Evolutionary conservation across 1,284 basidiomycete species (phyloP).

Genomic region (Porodaedalea pini): DNA sequence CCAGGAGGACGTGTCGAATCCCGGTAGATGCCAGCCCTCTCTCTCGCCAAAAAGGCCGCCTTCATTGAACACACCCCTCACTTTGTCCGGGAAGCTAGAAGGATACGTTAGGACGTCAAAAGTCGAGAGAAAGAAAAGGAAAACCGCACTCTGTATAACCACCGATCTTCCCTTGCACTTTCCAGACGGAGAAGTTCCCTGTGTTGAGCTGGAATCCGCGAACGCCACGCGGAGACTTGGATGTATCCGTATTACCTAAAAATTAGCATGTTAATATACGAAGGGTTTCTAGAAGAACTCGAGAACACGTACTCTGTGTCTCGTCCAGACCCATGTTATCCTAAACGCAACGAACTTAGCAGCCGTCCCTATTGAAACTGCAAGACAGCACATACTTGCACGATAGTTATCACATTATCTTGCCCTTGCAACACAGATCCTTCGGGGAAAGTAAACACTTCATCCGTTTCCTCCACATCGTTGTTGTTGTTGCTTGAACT

Average conservation of each 20-base stretch:
- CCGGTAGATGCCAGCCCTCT: constrained; percentile 78
- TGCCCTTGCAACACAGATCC: constrained; percentile 44
- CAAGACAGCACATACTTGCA: constrained; percentile 48
- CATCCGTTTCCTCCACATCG: constrained; percentile 59
- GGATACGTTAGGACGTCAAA: neutral
- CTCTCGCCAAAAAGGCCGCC: constrained; percentile 79
- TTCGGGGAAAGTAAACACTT: constrained; percentile 56
- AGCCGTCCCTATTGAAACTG: neutral
- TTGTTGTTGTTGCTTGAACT: constrained; percentile 56
- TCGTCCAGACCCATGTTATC: constrained; percentile 81
- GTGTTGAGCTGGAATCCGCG: constrained; percentile 65
- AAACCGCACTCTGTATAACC: constrained; percentile 59
- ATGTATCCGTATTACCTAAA: constrained; percentile 29
- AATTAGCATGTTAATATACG: neutral
- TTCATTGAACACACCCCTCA: constrained; percentile 70
- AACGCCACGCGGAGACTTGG: constrained; percentile 73
- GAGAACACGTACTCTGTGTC: constrained; percentile 39
- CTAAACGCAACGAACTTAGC: constrained; percentile 30
- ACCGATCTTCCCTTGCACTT: constrained; percentile 76
- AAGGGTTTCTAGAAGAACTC: neutral
- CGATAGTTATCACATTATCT: constrained; percentile 73
- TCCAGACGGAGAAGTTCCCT: constrained; percentile 67
- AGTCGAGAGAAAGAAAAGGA: neutral
- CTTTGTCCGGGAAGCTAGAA: constrained; percentile 61
- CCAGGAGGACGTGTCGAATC: constrained; percentile 65